phyloP scores from a whole-genome alignment of 108 stramenopile genomes.

The Nitzschia putrida region DNA sequence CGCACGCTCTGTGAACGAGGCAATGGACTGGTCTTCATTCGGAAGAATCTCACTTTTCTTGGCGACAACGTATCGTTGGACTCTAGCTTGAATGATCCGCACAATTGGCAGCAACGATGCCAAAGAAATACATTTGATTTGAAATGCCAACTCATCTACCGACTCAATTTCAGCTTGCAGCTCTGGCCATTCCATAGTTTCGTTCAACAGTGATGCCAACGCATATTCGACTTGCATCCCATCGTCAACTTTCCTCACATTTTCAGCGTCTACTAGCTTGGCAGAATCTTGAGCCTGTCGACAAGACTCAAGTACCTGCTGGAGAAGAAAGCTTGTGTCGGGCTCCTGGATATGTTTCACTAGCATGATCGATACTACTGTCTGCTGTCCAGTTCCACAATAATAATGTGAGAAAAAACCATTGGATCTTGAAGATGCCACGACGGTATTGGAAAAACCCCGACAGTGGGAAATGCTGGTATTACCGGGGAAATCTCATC shows the following conservation, averaged over 20 bases:
- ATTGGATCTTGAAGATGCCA: no score
- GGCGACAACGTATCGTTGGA: slow-evolving; percentile 5
- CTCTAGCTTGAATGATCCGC: slow-evolving; percentile 11
- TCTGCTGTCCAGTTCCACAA: no score
- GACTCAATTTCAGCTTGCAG: slow-evolving; percentile 20
- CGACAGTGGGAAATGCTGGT: no score
- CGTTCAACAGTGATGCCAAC: not conserved
- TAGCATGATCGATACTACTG: no score
- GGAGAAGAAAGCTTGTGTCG: no score
- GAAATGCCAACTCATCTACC: slow-evolving; percentile 11
- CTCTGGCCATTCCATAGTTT: not conserved
- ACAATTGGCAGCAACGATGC: slow-evolving; percentile 21
- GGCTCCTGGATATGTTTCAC: no score
- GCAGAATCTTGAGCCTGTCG: not conserved
- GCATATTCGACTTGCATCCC: not conserved
- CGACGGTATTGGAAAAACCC: no score
- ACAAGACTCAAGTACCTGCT: not conserved
- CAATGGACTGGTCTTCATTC: not conserved
- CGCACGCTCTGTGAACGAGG: no score
- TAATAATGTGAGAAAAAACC: no score
- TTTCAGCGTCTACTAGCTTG: not conserved
- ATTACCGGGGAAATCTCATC: no score
- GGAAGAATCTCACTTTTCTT: not conserved
- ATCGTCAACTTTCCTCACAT: not conserved
- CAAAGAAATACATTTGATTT: slow-evolving; percentile 25